Conservation (phyloP, 768 basidiomycete species). For the Cystofilobasidium ferigula region DNA sequence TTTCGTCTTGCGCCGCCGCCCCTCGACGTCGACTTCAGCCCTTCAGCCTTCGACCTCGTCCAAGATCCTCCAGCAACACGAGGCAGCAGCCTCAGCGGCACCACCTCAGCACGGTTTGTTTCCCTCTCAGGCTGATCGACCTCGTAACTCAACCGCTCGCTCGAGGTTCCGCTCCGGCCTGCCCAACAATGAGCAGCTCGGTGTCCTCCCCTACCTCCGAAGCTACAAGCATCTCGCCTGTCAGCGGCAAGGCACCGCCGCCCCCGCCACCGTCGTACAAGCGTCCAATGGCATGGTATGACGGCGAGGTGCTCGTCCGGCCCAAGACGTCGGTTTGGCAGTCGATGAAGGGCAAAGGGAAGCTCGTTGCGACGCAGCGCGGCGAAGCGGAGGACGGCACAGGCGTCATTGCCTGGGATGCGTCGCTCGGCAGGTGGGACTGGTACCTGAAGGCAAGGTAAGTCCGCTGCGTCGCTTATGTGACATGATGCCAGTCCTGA, state of each 20-base stretch:
- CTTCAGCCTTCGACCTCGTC: too few relatives aligned
- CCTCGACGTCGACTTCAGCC: too few relatives aligned
- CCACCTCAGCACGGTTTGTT: too few relatives aligned
- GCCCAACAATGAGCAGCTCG: not conserved
- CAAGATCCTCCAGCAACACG: too few relatives aligned
- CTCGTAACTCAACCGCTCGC: too few relatives aligned
- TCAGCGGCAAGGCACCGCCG: slow-evolving; percentile 31
- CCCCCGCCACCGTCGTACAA: slow-evolving; percentile 29
- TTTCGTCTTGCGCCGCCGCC: too few relatives aligned
- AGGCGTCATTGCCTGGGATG: slow-evolving; percentile 6
- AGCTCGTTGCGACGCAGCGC: not conserved
- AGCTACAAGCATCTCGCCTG: slow-evolving; percentile 37
- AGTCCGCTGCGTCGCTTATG: not conserved
- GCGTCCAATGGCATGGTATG: slow-evolving; percentile 13
- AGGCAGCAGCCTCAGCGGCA: too few relatives aligned
- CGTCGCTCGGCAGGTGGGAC: slow-evolving; percentile 13
- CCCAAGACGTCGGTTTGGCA: not conserved
- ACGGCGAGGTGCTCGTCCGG: not conserved
- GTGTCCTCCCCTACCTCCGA: slow-evolving; percentile 37
- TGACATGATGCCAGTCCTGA: not conserved
- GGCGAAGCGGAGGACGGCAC: slow-evolving; percentile 13
- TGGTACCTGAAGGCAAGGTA: slow-evolving; percentile 24
- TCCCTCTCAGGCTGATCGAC: too few relatives aligned
- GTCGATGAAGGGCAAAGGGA: slow-evolving; percentile 1
- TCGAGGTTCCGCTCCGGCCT: too few relatives aligned